Conservation (phyloP, 257 asterid genomes). For the Solanum medicagineum region DNA sequence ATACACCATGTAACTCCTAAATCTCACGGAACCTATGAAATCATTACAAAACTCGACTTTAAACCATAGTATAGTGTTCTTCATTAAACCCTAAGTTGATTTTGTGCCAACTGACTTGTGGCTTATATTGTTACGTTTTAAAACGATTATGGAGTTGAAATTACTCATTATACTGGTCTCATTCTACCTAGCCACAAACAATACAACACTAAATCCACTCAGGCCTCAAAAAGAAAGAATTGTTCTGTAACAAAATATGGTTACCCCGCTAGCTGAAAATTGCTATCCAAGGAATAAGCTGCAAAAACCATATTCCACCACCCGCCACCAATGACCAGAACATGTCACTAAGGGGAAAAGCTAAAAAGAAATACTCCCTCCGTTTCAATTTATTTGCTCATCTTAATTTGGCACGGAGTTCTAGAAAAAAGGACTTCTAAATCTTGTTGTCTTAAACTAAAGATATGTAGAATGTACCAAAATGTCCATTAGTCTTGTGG, state of each 20-base stretch:
- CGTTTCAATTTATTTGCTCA: not conserved
- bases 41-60: not conserved
- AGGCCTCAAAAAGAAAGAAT: not conserved
- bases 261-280: not conserved
- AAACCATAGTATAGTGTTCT: not conserved
- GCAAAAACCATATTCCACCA: not conserved
- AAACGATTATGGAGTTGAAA: not conserved
- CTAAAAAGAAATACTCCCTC: not conserved
- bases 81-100: not conserved
- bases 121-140: not conserved
- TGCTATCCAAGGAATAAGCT: not conserved
- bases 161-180: not conserved
- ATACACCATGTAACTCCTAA: not conserved
- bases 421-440: not conserved
- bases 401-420: not conserved
- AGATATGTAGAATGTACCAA: not conserved
- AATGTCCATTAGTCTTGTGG: not conserved
- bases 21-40: not conserved
- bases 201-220: not conserved
- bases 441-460: not conserved
- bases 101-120: not conserved
- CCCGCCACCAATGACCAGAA: not conserved
- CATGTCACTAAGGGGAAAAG: not conserved
- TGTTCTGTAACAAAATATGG: not conserved
- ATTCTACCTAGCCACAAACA: not conserved